Evolutionary conservation across 768 basidiomycete species (phyloP).

Genomic region (Mrakia frigida): DNA sequence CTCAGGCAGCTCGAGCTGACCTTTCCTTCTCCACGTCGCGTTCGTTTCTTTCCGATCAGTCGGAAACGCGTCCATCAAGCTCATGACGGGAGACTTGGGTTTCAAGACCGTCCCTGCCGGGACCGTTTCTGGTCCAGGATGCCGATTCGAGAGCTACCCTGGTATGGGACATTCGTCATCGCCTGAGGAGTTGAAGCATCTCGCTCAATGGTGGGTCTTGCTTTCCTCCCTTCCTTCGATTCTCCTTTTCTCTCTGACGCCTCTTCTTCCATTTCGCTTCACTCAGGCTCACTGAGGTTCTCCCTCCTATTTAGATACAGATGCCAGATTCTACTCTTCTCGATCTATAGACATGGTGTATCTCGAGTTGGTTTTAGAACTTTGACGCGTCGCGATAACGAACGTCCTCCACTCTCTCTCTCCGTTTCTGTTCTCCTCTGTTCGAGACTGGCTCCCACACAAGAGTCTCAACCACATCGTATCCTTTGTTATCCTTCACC

Average conservation of each 20-base stretch:
- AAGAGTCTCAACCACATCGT: no score
- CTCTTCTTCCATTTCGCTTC: no score
- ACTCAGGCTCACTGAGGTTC: conserved; percentile 24
- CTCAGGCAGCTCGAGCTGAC: neutral
- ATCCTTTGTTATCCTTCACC: no score
- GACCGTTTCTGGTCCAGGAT: conserved; percentile 49
- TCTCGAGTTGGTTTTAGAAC: no score
- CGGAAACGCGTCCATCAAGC: conserved; percentile 54
- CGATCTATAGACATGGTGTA: no score
- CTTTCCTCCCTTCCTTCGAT: neutral
- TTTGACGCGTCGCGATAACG: no score
- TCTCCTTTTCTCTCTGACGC: neutral
- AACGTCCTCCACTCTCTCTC: no score
- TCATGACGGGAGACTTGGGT: conserved; percentile 55
- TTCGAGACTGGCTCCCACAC: no score
- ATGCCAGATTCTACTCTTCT: neutral
- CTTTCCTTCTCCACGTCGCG: neutral
- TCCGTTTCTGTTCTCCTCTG: no score
- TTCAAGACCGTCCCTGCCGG: conserved; percentile 42
- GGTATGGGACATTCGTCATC: conserved; percentile 64
- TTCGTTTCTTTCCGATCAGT: neutral
- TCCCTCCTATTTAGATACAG: conserved; percentile 23
- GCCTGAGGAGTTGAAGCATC: conserved; percentile 61
- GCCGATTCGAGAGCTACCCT: conserved; percentile 63
- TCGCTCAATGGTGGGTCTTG: conserved; percentile 55